These are phyloP conservation scores for Spathaspora boniae DNA, from an alignment of 805 yeast species.

Conservation along the genomic window DNA sequence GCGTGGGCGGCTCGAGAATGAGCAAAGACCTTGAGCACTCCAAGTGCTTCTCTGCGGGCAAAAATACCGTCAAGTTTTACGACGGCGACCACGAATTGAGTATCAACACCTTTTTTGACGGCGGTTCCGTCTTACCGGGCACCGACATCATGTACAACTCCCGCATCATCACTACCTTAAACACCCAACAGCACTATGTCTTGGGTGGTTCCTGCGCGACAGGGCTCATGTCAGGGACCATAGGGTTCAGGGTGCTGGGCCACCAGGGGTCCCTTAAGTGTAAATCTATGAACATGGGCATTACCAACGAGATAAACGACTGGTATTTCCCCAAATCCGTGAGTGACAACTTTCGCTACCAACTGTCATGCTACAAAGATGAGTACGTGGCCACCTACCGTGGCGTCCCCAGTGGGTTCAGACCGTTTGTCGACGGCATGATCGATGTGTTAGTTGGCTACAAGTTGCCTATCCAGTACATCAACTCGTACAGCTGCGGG, in stretches of 20 bases:
- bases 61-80: conserved; percentile 14
- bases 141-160: not conserved
- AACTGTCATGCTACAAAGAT: conserved; percentile 13
- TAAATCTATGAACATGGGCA: conserved; percentile 11
- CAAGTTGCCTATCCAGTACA: too few species aligned
- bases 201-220: conserved; percentile 15
- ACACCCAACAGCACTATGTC: conserved; percentile 11
- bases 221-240: conserved; percentile 20
- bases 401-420: conserved; percentile 22
- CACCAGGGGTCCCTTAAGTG: conserved; percentile 14
- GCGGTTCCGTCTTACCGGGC: too few species aligned
- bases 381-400: conserved; percentile 9
- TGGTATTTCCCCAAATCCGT: conserved; percentile 16
- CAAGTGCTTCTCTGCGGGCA: conserved; percentile 15
- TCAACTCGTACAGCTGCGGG: too few species aligned
- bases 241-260: conserved; percentile 14
- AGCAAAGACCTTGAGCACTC: conserved; percentile 19
- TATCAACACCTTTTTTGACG: too few species aligned
- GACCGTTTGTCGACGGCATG: conserved; percentile 16
- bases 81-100: conserved; percentile 16
- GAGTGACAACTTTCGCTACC: conserved; percentile 3
- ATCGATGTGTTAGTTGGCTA: not conserved
- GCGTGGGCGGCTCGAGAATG: conserved; percentile 15
- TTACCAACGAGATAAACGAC: conserved; percentile 16
- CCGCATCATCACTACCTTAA: conserved; percentile 13